Base-by-base conservation (phyloP, 1,284 basidiomycete genomes). In the Sanguinoderma infundibulare region DNA sequence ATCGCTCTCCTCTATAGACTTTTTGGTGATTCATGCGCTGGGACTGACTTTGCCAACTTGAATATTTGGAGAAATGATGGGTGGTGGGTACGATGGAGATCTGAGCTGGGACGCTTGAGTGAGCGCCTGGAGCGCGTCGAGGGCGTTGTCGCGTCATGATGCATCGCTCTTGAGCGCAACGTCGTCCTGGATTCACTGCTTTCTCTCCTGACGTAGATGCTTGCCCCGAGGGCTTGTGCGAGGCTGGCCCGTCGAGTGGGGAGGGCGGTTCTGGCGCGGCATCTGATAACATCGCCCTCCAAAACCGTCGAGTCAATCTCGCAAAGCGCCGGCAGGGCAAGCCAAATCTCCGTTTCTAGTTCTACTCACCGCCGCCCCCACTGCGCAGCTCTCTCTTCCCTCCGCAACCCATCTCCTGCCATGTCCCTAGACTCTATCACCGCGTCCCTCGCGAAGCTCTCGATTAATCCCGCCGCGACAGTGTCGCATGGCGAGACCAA, bases 401-500 rank as follows among this genome's bases (percentile, higher is more conserved):
- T 55, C 17, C 60, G 57, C 53, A 42, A 60, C 42, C 35, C 67
- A 3, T 30, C 62, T 30, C 28, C 66, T 62, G 64, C 68, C 53
- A 77, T 78, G 76, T 69, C 75, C 30, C 61, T 75, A 38, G 73
- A 77, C 40, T 56, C 66, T 39, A 59, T 72, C 63, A 69, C 68
- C 1, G 63, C 74, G 55, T 77, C 83, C 17, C 80, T 90, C 59
- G 75, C 81, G 1, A 70, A 77, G 2, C 77, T 90, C 32, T 82
- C 83, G 4, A 86, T 91, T 70, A 75, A 78, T 28, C 83, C 89
- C 28, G 68, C 76, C 12, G 80, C 82, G 3, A 71, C 78, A 14
- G 72, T 90, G 42, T 73, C 74, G 26, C 92, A 94, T 71, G 71
- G 73, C 8, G 74, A 81, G 38, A 81, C 87, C 1, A 81, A 78